Percentiles rank a stretch among this genome's conserved stretches.
Evolutionary conservation across 345 rosid species (phyloP).

Genomic region (Citropsis articulata): DNA sequence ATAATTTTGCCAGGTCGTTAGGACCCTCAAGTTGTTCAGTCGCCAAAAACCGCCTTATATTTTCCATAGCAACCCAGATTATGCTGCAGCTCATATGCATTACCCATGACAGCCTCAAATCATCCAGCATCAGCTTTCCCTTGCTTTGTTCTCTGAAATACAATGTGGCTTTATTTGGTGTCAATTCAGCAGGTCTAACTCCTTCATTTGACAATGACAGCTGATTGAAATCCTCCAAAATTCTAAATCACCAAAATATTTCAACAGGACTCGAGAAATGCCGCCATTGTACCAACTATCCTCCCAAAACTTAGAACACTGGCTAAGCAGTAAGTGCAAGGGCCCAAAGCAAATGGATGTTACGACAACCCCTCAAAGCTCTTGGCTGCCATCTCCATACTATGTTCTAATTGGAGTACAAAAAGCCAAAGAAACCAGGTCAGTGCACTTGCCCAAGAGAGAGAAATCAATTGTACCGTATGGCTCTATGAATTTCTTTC

Average conservation of each 20-base stretch:
- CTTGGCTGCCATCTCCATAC: constrained; percentile 2
- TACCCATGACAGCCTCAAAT: background rate
- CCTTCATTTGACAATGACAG: background rate
- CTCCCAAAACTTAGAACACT: constrained; percentile 7
- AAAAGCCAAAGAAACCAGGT: constrained; percentile 5
- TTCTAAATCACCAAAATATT: background rate
- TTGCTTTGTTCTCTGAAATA: background rate
- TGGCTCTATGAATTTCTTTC: constrained; percentile 38
- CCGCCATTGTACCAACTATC: background rate
- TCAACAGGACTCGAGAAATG: background rate
- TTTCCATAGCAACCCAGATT: background rate
- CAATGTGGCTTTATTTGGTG: background rate
- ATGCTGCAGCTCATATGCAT: too few relatives aligned
- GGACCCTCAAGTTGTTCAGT: background rate
- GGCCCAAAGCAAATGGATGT: background rate
- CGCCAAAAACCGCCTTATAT: background rate
- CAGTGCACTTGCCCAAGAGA: background rate
- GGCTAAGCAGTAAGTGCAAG: background rate
- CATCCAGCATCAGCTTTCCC: background rate
- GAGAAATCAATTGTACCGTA: background rate
- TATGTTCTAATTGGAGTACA: background rate
- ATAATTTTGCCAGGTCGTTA: background rate
- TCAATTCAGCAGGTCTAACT: background rate
- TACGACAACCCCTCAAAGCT: background rate
- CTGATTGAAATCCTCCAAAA: background rate